Percentiles rank a stretch among this genome's conserved stretches.
Conservation (phyloP, 768 basidiomycete genomes). For the Amanita inopinata region DNA sequence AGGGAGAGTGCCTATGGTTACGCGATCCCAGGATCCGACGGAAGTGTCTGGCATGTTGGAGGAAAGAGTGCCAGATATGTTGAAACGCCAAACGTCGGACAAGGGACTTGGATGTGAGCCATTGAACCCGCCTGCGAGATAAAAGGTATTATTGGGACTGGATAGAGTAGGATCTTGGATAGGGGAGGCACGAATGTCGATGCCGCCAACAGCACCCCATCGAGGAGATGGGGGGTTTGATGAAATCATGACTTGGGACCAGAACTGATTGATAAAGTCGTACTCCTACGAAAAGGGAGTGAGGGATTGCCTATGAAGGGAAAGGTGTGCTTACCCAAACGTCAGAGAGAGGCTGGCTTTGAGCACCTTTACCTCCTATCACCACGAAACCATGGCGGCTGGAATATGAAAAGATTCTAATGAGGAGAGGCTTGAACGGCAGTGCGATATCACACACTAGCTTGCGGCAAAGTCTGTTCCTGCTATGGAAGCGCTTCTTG, state of each 20-base stretch:
- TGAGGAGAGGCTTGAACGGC: conserved; percentile 4
- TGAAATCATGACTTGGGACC: conserved; percentile 50
- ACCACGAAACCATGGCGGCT: conserved; percentile 71
- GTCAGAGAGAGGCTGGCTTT: conserved; percentile 49
- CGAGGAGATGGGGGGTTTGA: conserved; percentile 48
- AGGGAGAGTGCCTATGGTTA: conserved; percentile 30
- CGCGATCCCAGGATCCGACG: conserved; percentile 49
- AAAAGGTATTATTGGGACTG: conserved; percentile 64
- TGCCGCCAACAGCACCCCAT: conserved; percentile 69
- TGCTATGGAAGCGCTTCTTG: conserved; percentile 53
- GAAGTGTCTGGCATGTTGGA: conserved; percentile 49
- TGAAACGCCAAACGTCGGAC: conserved; percentile 63
- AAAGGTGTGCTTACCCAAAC: conserved; percentile 50
- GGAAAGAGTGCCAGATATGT: conserved; percentile 61
- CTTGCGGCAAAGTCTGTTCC: conserved; percentile 72
- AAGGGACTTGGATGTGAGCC: conserved; percentile 34
- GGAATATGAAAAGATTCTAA: conserved; percentile 11
- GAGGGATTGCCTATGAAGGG: not conserved
- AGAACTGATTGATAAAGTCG: conserved; percentile 69
- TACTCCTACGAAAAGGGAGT: conserved; percentile 45
- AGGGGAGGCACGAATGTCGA: conserved; percentile 42
- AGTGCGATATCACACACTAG: conserved; percentile 44
- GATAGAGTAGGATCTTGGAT: conserved; percentile 33
- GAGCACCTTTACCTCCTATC: conserved; percentile 56
- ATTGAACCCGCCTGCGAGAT: conserved; percentile 62